Conservation (phyloP, 106 monocot genomes). For the Narthecium ossifragum region DNA sequence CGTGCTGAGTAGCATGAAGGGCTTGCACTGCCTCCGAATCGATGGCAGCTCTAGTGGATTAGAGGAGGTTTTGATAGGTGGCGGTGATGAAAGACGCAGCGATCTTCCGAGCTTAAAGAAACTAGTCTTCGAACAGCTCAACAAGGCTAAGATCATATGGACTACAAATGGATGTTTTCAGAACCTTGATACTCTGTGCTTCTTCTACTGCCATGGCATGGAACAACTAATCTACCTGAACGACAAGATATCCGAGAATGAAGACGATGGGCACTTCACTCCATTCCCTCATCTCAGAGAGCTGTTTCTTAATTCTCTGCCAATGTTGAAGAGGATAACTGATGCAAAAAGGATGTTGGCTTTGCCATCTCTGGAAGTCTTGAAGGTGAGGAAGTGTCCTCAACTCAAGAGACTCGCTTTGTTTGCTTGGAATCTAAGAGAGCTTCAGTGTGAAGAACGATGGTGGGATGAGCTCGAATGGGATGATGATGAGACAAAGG, state of each 20-base stretch:
- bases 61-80: background rate
- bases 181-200: background rate
- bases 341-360: background rate
- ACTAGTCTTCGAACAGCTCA: background rate
- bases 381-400: background rate
- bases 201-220: background rate
- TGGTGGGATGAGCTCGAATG: background rate
- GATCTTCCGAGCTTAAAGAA: background rate
- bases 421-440: background rate
- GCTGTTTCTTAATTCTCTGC: background rate
- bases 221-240: background rate
- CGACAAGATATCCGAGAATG: background rate
- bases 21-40: background rate
- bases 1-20: background rate
- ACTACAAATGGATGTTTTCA: background rate
- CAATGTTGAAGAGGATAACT: background rate
- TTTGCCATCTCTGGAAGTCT: background rate
- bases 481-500: background rate
- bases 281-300: background rate
- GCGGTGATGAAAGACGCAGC: background rate
- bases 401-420: background rate
- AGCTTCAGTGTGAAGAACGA: background rate
- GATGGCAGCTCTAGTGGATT: background rate
- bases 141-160: slow-evolving; percentile 1
- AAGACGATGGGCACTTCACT: background rate